phyloP scores from a whole-genome alignment of 2,329 filamentous ascomycete species.

The Monosporascus sp. region DNA sequence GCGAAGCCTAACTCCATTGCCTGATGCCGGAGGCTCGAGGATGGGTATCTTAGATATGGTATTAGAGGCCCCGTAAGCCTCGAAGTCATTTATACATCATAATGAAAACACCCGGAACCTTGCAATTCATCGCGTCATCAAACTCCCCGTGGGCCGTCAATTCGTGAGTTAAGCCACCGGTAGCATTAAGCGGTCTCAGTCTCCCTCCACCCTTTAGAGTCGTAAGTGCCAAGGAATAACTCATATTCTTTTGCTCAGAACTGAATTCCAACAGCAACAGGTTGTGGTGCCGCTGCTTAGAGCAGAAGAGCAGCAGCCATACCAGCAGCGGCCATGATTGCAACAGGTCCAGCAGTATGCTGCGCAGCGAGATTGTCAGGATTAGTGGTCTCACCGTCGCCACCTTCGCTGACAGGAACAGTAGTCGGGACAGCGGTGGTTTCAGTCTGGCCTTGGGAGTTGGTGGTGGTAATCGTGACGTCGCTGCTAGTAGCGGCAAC shows the following conservation, averaged over 20 bases:
- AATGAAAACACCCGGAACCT: slow-evolving; percentile 18
- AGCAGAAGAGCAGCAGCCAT: slow-evolving; percentile 22
- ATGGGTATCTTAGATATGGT: slow-evolving; percentile 25
- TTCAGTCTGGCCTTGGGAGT: slow-evolving; percentile 4
- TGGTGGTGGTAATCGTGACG: slow-evolving; percentile 15
- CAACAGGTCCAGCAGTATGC: slow-evolving; percentile 24
- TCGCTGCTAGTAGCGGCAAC: slow-evolving; percentile 14
- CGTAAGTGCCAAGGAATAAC: slow-evolving; percentile 2
- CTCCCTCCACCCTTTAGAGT: slow-evolving; percentile 15
- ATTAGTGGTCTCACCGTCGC: neutral
- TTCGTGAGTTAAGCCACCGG: slow-evolving; percentile 13
- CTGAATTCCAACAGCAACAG: neutral
- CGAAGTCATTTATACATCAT: slow-evolving; percentile 27
- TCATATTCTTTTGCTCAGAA: slow-evolving; percentile 2
- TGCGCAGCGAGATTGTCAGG: slow-evolving; percentile 8
- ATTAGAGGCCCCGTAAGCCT: slow-evolving; percentile 21
- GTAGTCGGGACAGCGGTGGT: slow-evolving; percentile 1
- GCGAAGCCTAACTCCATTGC: slow-evolving; percentile 22
- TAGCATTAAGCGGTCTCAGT: slow-evolving; percentile 19
- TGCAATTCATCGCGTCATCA: slow-evolving; percentile 16
- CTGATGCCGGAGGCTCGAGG: slow-evolving; percentile 19
- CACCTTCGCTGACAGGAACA: slow-evolving; percentile 2
- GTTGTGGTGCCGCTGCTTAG: slow-evolving; percentile 7
- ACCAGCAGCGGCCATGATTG: slow-evolving; percentile 24
- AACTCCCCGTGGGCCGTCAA: slow-evolving; percentile 15